Percentiles rank a stretch among this genome's conserved stretches.
phyloP scores from a whole-genome alignment of 768 basidiomycete species.

The Strobilomyces confusus region DNA sequence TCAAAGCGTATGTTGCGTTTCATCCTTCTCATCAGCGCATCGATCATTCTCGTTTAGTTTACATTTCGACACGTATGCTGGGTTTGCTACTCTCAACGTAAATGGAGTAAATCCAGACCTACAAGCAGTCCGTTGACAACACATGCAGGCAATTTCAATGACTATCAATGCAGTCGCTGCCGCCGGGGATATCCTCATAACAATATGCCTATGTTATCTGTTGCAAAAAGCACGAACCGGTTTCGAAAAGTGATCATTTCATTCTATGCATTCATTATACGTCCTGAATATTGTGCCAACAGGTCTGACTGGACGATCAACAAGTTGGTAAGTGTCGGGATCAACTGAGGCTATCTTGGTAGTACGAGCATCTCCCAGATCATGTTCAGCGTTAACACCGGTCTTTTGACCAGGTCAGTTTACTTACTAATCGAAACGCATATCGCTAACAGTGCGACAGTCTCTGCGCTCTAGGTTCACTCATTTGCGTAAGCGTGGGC shows the following conservation, averaged over 20 bases:
- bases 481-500: slow-evolving; percentile 40
- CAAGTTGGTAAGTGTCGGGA: slow-evolving; percentile 29
- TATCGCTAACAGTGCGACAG: slow-evolving; percentile 20
- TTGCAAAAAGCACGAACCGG: slow-evolving; percentile 48
- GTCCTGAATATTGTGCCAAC: neutral
- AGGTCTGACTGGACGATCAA: slow-evolving; percentile 50
- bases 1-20: slow-evolving; percentile 2
- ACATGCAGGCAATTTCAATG: neutral
- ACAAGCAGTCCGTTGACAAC: neutral
- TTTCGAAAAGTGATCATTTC: slow-evolving; percentile 36
- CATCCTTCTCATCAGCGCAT: neutral
- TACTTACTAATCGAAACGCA: neutral
- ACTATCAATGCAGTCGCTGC: slow-evolving; percentile 43
- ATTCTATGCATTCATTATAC: neutral
- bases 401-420: slow-evolving; percentile 31
- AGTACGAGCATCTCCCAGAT: slow-evolving; percentile 29
- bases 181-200: slow-evolving; percentile 46
- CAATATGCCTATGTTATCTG: slow-evolving; percentile 41
- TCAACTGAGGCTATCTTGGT: neutral
- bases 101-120: neutral
- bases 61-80: slow-evolving; percentile 4
- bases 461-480: slow-evolving; percentile 51
- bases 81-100: neutral
- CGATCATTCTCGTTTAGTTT: slow-evolving; percentile 34
- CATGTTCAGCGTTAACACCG: slow-evolving; percentile 48